Conservation (phyloP, 139 green algal species). For the Picochlorum sp. region DNA sequence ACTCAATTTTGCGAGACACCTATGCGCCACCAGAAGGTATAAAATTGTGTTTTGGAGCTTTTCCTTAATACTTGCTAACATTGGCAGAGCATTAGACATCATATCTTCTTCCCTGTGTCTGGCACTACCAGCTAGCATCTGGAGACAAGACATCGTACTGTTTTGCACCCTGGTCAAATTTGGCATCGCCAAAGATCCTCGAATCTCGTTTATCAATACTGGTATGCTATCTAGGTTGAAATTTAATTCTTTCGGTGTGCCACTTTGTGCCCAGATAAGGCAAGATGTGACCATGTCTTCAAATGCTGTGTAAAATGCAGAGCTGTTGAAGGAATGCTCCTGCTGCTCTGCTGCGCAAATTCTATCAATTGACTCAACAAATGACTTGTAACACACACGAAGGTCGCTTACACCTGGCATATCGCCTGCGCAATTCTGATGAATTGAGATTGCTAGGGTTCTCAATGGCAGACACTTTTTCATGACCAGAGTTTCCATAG, state of each 20-base stretch:
- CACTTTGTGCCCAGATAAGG: background rate
- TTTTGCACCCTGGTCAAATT: too few relatives aligned
- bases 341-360: background rate
- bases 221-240: background rate
- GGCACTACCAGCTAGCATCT: background rate
- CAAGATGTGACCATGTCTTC: background rate
- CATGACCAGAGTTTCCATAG: too few relatives aligned
- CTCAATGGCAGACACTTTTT: too few relatives aligned
- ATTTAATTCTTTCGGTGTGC: background rate
- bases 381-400: too few relatives aligned
- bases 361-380: background rate
- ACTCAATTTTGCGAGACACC: slow-evolving; percentile 65
- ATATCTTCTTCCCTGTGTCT: background rate
- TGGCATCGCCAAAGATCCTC: background rate
- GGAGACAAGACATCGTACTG: too few relatives aligned
- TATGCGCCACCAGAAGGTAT: slow-evolving; percentile 50
- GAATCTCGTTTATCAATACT: background rate
- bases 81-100: slow-evolving; percentile 12
- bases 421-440: too few relatives aligned
- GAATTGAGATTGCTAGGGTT: too few relatives aligned
- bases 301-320: background rate
- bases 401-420: too few relatives aligned
- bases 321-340: background rate
- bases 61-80: slow-evolving; percentile 40
- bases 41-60: slow-evolving; percentile 32